These are phyloP conservation scores for Rhizopogon salebrosus DNA, from an alignment of 768 basidiomycete genomes.

Conservation along the genomic window DNA sequence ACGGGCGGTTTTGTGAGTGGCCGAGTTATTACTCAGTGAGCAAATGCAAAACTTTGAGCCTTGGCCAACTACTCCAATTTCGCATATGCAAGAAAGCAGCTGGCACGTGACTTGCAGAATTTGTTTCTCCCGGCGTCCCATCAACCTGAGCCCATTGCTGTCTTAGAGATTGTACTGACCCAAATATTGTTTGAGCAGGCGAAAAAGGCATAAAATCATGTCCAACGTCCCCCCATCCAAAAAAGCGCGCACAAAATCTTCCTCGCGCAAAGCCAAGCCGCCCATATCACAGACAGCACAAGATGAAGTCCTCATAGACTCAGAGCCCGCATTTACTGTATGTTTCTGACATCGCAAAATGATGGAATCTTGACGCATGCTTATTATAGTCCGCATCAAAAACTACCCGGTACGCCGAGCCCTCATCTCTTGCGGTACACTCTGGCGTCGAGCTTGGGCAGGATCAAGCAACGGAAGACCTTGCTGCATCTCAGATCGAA, in stretches of 20 bases:
- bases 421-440: conserved; percentile 52
- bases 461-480: conserved; percentile 47
- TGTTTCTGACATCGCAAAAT: conserved; percentile 1
- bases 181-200: neutral
- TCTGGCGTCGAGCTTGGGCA: conserved; percentile 67
- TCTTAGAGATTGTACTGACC: neutral
- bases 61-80: neutral
- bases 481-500: conserved; percentile 46
- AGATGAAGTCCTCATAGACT: conserved; percentile 23
- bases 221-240: conserved; percentile 43
- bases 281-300: neutral
- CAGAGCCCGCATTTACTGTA: conserved; percentile 13
- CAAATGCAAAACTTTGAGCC: too few relatives aligned
- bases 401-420: conserved; percentile 63
- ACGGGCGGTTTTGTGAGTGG: neutral
- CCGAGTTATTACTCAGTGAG: too few relatives aligned
- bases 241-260: conserved; percentile 50
- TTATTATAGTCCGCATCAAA: conserved; percentile 38
- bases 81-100: neutral
- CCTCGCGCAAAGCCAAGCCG: conserved; percentile 15
- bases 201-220: conserved; percentile 22
- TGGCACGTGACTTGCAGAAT: conserved; percentile 7
- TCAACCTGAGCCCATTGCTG: neutral
- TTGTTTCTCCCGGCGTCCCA: conserved; percentile 3
- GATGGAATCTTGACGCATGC: neutral